A percentile compares a stretch with the other conserved stretches of the same genome.
phyloP scores from a whole-genome alignment of 2,329 filamentous ascomycete genomes.

The Aspergillus latus region DNA sequence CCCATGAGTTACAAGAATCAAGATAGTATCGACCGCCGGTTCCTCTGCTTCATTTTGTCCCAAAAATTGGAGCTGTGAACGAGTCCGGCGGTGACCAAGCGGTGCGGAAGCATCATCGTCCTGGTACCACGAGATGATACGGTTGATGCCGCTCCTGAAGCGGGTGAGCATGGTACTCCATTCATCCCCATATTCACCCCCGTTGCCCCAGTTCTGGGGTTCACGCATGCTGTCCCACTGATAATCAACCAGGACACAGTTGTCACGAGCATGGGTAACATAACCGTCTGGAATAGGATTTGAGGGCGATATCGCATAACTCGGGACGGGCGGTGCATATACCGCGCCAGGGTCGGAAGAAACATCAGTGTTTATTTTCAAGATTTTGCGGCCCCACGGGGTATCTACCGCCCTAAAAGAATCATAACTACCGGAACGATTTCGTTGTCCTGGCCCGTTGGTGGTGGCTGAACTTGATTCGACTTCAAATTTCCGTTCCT shows the following conservation, averaged over 20 bases:
- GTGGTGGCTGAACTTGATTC: neutral
- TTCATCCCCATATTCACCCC: conserved; percentile 85
- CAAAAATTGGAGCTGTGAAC: conserved; percentile 19
- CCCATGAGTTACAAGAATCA: conserved; percentile 89
- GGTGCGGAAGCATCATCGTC: conserved; percentile 41
- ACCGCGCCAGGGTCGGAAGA: conserved; percentile 36
- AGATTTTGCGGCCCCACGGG: conserved; percentile 21
- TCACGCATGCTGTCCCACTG: conserved; percentile 91
- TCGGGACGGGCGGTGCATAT: conserved; percentile 75
- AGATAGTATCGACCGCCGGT: conserved; percentile 66
- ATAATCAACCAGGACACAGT: conserved; percentile 83
- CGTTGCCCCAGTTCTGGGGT: conserved; percentile 79
- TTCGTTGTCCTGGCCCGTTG: conserved; percentile 35
- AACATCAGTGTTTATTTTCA: conserved; percentile 35
- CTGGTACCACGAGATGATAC: conserved; percentile 80
- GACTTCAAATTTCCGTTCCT: conserved; percentile 25
- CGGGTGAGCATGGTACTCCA: conserved; percentile 95
- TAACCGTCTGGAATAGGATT: conserved; percentile 85
- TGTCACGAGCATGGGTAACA: conserved; percentile 84
- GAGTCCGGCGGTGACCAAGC: conserved; percentile 16
- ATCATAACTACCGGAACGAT: conserved; percentile 51
- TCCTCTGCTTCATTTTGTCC: conserved; percentile 56
- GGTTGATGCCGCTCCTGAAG: conserved; percentile 75
- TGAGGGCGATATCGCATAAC: conserved; percentile 77
- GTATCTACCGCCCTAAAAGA: conserved; percentile 29